Evolutionary conservation across 2,329 filamentous ascomycete species (phyloP).

Genomic region (Lasiodiplodia citricola): DNA sequence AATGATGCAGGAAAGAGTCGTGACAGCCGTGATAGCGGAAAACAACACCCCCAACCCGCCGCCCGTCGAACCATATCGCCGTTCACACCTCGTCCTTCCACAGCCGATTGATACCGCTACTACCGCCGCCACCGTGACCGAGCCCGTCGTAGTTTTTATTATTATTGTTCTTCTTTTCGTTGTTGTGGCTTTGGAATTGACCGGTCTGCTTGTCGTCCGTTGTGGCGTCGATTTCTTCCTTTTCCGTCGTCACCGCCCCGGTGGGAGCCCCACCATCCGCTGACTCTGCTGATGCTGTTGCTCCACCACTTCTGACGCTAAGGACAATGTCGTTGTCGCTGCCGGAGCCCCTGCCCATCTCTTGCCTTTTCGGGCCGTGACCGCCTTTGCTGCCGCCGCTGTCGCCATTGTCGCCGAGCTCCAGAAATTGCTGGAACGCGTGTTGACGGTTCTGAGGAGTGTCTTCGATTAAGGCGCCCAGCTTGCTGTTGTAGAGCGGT

Average conservation of each 20-base stretch:
- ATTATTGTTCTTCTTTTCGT: background rate
- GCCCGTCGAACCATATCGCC: background rate
- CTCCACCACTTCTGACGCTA: background rate
- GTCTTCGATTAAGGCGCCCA: background rate
- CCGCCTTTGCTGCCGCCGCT: background rate
- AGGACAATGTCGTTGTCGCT: background rate
- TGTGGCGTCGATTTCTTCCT: conserved; percentile 1
- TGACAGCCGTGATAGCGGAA: conserved; percentile 14
- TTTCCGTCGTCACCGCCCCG: conserved; percentile 6
- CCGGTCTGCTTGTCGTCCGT: background rate
- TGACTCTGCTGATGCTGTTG: background rate
- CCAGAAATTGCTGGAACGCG: background rate
- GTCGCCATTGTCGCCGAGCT: background rate
- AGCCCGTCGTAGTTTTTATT: background rate
- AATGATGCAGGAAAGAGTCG: background rate
- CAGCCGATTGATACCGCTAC: background rate
- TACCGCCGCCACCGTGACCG: background rate
- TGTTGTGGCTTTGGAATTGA: background rate
- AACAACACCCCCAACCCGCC: background rate
- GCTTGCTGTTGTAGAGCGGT: background rate
- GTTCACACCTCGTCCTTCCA: conserved; percentile 17
- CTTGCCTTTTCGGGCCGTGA: conserved; percentile 9
- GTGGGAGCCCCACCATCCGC: background rate
- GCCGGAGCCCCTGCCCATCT: conserved; percentile 12
- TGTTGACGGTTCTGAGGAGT: background rate